Evolutionary conservation across 2,329 filamentous ascomycete genomes (phyloP).

Genomic region (Volutella citrinella): DNA sequence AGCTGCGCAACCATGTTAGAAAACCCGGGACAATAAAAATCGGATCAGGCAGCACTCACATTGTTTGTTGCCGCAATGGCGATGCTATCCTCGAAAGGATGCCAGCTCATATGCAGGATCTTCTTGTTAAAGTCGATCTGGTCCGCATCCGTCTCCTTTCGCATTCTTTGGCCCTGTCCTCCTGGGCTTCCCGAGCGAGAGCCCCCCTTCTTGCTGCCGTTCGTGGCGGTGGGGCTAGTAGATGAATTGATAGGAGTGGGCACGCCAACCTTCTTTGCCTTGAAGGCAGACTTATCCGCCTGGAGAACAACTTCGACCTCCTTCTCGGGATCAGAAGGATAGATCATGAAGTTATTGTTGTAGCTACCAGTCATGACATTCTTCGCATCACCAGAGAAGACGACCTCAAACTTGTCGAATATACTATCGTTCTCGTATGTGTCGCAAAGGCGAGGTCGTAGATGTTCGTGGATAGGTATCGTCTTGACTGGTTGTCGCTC

Average conservation of each 20-base stretch:
- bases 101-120: constrained; percentile 99
- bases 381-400: constrained; percentile 96
- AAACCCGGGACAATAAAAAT: background rate
- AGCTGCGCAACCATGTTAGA: constrained; percentile 47
- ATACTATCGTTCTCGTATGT: constrained; percentile 99
- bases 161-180: constrained; percentile 85
- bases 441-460: constrained; percentile 90
- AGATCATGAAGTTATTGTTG: constrained; percentile 99
- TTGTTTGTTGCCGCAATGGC: constrained; percentile 99
- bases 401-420: constrained; percentile 99
- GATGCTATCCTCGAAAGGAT: constrained; percentile 99
- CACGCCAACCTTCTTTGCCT: constrained; percentile 98
- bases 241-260: constrained; percentile 92
- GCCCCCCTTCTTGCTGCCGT: constrained; percentile 79
- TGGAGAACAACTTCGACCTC: constrained; percentile 97
- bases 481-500: constrained; percentile 96
- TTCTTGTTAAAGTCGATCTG: constrained; percentile 99
- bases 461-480: constrained; percentile 96
- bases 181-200: constrained; percentile 86
- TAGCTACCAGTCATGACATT: constrained; percentile 99
- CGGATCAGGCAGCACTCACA: constrained; percentile 56
- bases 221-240: constrained; percentile 66
- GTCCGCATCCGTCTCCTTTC: constrained; percentile 97
- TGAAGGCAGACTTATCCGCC: constrained; percentile 98
- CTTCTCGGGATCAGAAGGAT: constrained; percentile 91